Percentiles rank a stretch among this genome's conserved stretches.
These are phyloP conservation scores for Phytophthora agathidicida DNA, from an alignment of 352 stramenopile species.

Conservation along the genomic window DNA sequence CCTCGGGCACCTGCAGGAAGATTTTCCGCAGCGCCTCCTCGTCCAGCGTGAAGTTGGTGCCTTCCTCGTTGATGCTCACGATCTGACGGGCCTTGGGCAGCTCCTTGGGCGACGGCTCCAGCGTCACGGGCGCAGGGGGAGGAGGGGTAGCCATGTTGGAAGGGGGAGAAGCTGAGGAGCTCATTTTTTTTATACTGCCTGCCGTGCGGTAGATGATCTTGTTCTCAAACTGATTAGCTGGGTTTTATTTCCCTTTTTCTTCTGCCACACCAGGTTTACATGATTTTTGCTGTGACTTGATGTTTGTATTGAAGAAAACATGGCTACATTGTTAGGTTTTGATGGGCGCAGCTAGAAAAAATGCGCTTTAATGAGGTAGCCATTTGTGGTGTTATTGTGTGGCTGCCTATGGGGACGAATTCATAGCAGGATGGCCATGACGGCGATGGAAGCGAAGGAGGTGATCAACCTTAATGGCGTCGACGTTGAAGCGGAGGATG, in stretches of 20 bases:
- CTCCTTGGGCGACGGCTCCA: conserved; percentile 36
- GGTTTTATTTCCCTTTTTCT: conserved; percentile 7
- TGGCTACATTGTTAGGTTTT: no score
- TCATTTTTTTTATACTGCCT: conserved; percentile 6
- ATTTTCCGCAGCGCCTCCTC: conserved; percentile 72
- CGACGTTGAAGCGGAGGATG: conserved; percentile 16
- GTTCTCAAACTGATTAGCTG: conserved; percentile 14
- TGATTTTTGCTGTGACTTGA: no score
- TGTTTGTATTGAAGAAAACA: no score
- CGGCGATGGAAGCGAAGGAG: neutral
- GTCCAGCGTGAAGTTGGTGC: conserved; percentile 86
- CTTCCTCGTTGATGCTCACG: conserved; percentile 89
- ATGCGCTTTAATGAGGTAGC: no score
- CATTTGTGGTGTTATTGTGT: no score
- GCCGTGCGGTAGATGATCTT: conserved; percentile 6
- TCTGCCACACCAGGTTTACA: no score
- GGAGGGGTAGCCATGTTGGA: no score
- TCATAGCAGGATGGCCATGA: neutral
- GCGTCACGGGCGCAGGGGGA: conserved; percentile 21
- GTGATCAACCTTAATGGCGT: neutral
- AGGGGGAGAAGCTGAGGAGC: conserved; percentile 17
- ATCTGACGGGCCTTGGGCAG: conserved; percentile 66
- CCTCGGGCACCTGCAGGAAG: conserved; percentile 80
- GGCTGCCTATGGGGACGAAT: neutral
- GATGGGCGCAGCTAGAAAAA: no score